Conservation (phyloP, 176 grass and related monocot species). For the Cenchrus purpureus region DNA sequence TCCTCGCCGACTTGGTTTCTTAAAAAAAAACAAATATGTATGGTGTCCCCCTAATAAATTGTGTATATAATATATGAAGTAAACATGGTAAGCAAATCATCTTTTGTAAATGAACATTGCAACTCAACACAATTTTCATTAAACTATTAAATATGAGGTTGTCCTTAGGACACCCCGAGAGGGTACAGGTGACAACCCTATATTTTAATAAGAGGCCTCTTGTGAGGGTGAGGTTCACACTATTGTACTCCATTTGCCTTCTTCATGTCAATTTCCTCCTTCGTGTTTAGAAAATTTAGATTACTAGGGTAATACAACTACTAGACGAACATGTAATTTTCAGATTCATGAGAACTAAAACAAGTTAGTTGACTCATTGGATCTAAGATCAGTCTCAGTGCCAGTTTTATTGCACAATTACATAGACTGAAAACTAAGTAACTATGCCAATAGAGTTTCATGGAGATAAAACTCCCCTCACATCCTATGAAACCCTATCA, state of each 20-base stretch:
- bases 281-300: no score
- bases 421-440: no score
- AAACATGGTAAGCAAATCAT: neutral
- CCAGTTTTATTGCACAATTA: no score
- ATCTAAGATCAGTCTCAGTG: no score
- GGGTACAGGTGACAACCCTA: neutral
- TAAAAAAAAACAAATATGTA: neutral
- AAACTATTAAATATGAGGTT: neutral
- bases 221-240: neutral
- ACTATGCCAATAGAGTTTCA: no score
- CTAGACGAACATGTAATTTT: no score
- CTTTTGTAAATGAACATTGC: neutral
- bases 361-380: no score
- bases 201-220: neutral
- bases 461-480: no score
- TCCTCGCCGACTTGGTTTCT: neutral
- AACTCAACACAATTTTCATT: neutral
- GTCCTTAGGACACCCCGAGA: neutral
- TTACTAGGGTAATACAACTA: no score
- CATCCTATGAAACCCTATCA: no score
- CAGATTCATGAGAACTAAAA: no score
- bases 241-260: neutral
- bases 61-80: no score
- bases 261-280: neutral
- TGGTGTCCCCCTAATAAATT: neutral